Evolutionary conservation across 805 yeast species (phyloP).

Genomic region (Myxozyma sirexii): DNA sequence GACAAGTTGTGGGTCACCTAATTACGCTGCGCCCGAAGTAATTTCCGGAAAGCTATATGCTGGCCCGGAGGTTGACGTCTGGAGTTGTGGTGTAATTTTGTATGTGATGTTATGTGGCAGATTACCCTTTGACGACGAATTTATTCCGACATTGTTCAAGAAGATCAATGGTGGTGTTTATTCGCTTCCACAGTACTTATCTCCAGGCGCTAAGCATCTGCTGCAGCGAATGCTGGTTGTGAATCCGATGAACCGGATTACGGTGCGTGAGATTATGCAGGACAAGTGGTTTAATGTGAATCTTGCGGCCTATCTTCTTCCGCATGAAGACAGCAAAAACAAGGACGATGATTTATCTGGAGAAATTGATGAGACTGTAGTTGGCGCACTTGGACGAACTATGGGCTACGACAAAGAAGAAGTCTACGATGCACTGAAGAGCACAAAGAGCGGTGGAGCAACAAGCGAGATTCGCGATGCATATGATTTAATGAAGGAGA

Average conservation of each 20-base stretch:
- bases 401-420: constrained; percentile 91
- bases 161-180: constrained; percentile 90
- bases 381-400: constrained; percentile 70
- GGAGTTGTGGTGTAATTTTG: constrained; percentile 95
- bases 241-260: constrained; percentile 89
- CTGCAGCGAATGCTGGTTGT: constrained; percentile 91
- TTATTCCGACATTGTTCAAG: constrained; percentile 90
- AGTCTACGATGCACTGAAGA: constrained; percentile 67
- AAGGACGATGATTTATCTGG: constrained; percentile 5
- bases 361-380: constrained; percentile 73
- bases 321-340: constrained; percentile 51
- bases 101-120: constrained; percentile 96
- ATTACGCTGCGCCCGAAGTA: constrained; percentile 97
- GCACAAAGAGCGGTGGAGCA: constrained; percentile 50
- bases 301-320: constrained; percentile 76
- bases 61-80: constrained; percentile 97
- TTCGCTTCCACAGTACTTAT: constrained; percentile 81
- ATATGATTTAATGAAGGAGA: constrained; percentile 78
- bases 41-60: constrained; percentile 93
- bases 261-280: constrained; percentile 87
- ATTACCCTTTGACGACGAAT: constrained; percentile 94
- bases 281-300: constrained; percentile 91
- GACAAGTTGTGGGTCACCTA: constrained; percentile 95
- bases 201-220: constrained; percentile 80
- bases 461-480: constrained; percentile 75